Evolutionary conservation across 352 stramenopile species (phyloP), one percentile per base, ranked within the genome.

Genomic region (Saprolegnia parasitica): DNA sequence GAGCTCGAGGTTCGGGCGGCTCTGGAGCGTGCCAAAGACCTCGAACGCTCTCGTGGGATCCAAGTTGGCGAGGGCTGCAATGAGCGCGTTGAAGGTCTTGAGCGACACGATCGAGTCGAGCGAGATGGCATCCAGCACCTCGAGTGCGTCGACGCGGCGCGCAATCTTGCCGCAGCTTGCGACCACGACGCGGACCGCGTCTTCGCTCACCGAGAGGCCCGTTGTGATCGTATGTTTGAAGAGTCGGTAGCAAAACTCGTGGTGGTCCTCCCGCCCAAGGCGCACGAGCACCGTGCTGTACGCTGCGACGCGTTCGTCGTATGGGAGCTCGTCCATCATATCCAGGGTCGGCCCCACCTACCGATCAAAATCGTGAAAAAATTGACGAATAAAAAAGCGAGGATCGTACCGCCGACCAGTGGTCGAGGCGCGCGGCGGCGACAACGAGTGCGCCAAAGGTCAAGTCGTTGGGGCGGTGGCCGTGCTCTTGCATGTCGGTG

Each of bases 21-120:
- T 54, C 29, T 73, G 72, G 73, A 93, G 82, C 9, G 62, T 68
- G 23, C 81, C 66, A 40, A 83, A 93, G 4, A 89, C 71, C 11
- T 75, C 60, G 39, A 93, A 68, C 63, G 83, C 84, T 45, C 88
- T 70, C 20, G 46, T 32, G 2, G 63, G 63, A 4, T 70, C 37
- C 29, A 70, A 39, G 66, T 92, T 91, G 45, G 80, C 84, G 70
- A 81, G 91, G n/a, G 87, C 84, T 9, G 83, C 87, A 70, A 95
- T 91, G 77, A 93, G 87, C 56, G 81, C 86, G 71, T 93, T 93
- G 76, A 81, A 92, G 16, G 81, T 88, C 72, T 88, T 89, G n/a
- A 84, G 78, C 24, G 81, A 88, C 20, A 79, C 81, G 18, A 74
- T 81, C 26, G 78, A 74, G 61, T 92, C 74, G 56, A 81, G 78